Evolutionary conservation across 176 grass and related monocot species (phyloP).

Genomic region (Zea mays): Zm-B73-REFERENCE-NAM-5.0 NC_050097.1:29396501-29397000

Average conservation of each 20-base stretch:
- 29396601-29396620: constrained; percentile 76
- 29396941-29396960: not conserved
- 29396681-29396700: constrained; percentile 51
- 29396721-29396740: constrained; percentile 49
- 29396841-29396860: constrained; percentile 36
- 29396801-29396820: constrained; percentile 29
- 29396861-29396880: constrained; percentile 34
- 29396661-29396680: constrained; percentile 52
- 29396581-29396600: constrained; percentile 83
- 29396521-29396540: constrained; percentile 33
- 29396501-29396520: constrained; percentile 71
- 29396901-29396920: not conserved
- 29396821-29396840: constrained; percentile 17
- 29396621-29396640: constrained; percentile 45
- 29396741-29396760: constrained; percentile 53
- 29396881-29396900: constrained; percentile 10
- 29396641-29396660: constrained; percentile 75
- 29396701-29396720: constrained; percentile 66
- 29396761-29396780: constrained; percentile 38
- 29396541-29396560: constrained; percentile 77
- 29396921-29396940: not conserved
- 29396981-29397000: not conserved
- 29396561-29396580: constrained; percentile 77
- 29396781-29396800: constrained; percentile 52
- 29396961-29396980: constrained; percentile 6